phyloP scores from a whole-genome alignment of 129 eudicot genomes.

The Flaveria robusta region DNA sequence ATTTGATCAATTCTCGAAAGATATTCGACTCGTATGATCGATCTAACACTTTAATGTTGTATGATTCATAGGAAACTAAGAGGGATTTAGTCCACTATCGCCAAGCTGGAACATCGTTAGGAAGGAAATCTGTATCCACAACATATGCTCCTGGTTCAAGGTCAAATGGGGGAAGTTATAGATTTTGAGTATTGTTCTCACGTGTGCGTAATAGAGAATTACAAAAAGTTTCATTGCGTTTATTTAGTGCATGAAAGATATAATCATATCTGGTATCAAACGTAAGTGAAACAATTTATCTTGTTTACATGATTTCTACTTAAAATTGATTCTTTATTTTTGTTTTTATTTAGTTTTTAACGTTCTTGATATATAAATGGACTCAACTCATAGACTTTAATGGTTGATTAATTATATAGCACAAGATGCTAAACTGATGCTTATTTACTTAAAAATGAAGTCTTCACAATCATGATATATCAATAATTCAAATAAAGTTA shows the following conservation, averaged over 20 bases:
- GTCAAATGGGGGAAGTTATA: conserved; percentile 38
- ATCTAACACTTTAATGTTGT: background rate
- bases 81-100: conserved; percentile 36
- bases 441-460: background rate
- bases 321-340: too few species aligned
- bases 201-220: too few species aligned
- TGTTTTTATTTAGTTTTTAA: too few species aligned
- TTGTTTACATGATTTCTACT: too few species aligned
- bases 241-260: background rate
- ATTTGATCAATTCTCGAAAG: background rate
- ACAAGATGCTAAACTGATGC: too few species aligned
- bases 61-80: conserved; percentile 35
- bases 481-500: background rate
- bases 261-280: too few species aligned
- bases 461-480: background rate
- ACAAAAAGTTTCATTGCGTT: too few species aligned
- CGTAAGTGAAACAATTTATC: too few species aligned
- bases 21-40: background rate
- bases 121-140: conserved; percentile 33
- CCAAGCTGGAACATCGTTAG: conserved; percentile 31
- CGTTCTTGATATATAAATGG: too few species aligned
- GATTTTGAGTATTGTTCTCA: background rate
- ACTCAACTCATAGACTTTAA: too few species aligned
- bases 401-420: too few species aligned
- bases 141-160: conserved; percentile 31